phyloP scores from a whole-genome alignment of 2,329 filamentous ascomycete species.

The Scedosporium apiospermum region DNA sequence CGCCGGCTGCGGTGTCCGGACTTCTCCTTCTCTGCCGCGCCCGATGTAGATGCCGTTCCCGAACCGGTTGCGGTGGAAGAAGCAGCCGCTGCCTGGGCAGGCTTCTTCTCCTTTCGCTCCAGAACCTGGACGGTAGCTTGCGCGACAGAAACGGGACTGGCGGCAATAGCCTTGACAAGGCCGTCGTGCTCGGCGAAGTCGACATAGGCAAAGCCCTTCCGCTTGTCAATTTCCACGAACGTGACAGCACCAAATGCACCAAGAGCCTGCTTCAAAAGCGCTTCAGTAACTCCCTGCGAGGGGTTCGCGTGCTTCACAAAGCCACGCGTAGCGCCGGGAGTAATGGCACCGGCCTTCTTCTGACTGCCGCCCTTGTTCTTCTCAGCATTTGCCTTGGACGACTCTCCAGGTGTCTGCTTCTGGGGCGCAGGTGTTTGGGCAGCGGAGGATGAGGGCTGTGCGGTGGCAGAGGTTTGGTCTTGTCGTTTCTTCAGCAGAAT shows the following conservation, averaged over 20 bases:
- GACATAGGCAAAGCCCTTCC: conserved; percentile 90
- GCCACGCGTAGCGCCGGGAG: conserved; percentile 48
- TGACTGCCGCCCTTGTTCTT: conserved; percentile 13
- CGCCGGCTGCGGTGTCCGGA: conserved; percentile 16
- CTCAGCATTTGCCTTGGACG: conserved; percentile 15
- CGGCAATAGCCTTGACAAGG: conserved; percentile 69
- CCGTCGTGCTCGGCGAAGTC: conserved; percentile 69
- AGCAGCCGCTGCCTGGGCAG: conserved; percentile 10
- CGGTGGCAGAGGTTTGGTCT: conserved; percentile 15
- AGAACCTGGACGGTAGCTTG: conserved; percentile 81
- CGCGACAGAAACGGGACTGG: conserved; percentile 72
- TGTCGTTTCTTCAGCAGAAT: conserved; percentile 33
- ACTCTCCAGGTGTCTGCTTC: conserved; percentile 7
- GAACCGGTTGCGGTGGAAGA: conserved; percentile 3
- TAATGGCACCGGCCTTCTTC: conserved; percentile 22
- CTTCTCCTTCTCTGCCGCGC: conserved; percentile 11
- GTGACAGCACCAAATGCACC: conserved; percentile 63
- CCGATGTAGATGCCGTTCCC: conserved; percentile 4
- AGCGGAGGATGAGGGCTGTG: conserved; percentile 9
- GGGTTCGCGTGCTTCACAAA: conserved; percentile 79
- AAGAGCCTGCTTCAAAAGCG: conserved; percentile 65
- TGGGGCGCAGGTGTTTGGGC: not conserved
- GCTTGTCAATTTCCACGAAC: conserved; percentile 84
- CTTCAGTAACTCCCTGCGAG: conserved; percentile 84
- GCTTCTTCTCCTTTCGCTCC: conserved; percentile 61